Evolutionary conservation across 2,329 filamentous ascomycete genomes (phyloP).

Genomic region (Penicillium vulpinum): DNA sequence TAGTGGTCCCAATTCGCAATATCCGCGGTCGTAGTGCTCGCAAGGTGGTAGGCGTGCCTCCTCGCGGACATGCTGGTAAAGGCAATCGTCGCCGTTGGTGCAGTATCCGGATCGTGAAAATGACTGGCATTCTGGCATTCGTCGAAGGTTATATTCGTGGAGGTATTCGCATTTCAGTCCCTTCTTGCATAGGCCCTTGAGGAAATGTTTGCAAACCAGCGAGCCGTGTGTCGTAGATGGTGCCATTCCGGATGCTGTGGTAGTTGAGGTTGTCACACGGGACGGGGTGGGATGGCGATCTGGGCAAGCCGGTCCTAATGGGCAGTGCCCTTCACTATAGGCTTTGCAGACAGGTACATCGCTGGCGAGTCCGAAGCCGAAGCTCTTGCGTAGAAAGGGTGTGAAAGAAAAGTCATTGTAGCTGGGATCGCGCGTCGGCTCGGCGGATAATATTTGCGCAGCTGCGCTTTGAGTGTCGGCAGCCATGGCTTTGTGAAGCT

Average conservation of each 20-base stretch:
- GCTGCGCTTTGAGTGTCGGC: constrained; percentile 36
- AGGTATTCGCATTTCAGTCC: constrained; percentile 95
- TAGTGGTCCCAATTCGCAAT: constrained; percentile 83
- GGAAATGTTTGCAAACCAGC: constrained; percentile 98
- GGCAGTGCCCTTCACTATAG: constrained; percentile 82
- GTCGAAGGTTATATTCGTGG: constrained; percentile 96
- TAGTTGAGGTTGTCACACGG: constrained; percentile 45
- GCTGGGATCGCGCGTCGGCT: constrained; percentile 37
- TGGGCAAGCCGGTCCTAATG: constrained; percentile 77
- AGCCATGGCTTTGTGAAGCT: constrained; percentile 28
- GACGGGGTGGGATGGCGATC: constrained; percentile 70
- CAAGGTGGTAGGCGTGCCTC: constrained; percentile 76
- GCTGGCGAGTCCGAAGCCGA: constrained; percentile 78
- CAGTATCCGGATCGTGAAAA: constrained; percentile 93
- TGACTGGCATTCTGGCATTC: constrained; percentile 98
- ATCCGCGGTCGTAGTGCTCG: constrained; percentile 90
- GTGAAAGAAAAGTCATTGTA: constrained; percentile 78
- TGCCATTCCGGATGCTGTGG: constrained; percentile 43
- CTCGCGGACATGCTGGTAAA: constrained; percentile 87
- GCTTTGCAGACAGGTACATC: constrained; percentile 81
- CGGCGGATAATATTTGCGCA: constrained; percentile 37
- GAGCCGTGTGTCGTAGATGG: constrained; percentile 48
- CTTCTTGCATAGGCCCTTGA: constrained; percentile 96
- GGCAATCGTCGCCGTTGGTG: constrained; percentile 93
- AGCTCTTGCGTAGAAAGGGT: constrained; percentile 78